These are phyloP conservation scores for Neurospora sp. DNA, from an alignment of 495 filamentous ascomycete genomes.

Conservation along the genomic window DNA sequence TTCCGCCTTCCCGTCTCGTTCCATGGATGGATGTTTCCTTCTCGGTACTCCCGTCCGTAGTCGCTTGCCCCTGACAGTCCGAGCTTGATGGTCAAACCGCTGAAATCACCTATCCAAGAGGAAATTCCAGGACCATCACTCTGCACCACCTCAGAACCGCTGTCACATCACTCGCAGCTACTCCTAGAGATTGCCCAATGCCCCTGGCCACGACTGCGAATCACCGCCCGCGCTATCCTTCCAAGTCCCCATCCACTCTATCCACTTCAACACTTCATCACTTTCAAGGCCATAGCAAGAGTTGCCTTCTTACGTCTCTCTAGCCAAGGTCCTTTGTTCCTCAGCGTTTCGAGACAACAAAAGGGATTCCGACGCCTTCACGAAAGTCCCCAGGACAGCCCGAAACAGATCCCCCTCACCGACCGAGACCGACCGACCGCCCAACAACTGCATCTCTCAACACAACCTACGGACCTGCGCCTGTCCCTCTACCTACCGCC, in stretches of 20 bases:
- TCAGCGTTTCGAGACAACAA: background rate
- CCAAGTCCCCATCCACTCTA: background rate
- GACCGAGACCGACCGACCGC: background rate
- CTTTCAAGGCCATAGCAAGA: background rate
- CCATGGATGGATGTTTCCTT: background rate
- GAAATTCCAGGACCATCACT: background rate
- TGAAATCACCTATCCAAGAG: background rate
- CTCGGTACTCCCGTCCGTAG: background rate
- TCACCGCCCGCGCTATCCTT: background rate
- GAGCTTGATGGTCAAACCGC: background rate
- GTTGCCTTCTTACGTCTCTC: background rate
- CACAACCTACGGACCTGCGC: background rate
- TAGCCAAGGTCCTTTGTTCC: background rate
- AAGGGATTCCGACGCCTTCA: background rate
- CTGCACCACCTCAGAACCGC: background rate
- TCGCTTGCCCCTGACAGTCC: background rate
- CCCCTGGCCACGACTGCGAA: background rate
- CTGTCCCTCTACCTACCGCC: background rate
- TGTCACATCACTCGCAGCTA: background rate
- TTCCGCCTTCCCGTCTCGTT: background rate
- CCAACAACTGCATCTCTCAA: background rate
- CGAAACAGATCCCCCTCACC: background rate
- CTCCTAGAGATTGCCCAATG: background rate
- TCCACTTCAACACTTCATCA: background rate
- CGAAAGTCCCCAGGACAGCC: background rate